Evolutionary conservation across 306 rosid genomes (phyloP).

Genomic region (Casuarina cunninghamiana): DNA sequence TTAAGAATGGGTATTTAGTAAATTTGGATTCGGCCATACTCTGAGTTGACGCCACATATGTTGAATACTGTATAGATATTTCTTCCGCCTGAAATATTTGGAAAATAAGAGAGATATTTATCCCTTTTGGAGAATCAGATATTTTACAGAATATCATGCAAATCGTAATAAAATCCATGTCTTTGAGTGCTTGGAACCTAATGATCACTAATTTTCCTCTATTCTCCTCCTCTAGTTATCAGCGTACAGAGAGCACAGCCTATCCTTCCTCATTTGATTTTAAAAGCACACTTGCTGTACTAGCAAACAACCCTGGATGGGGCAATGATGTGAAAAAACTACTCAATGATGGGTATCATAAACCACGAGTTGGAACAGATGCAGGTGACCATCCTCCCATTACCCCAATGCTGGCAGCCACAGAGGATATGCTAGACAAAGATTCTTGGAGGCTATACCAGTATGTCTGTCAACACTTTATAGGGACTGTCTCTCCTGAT

Average conservation of each 20-base stretch:
- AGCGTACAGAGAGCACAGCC: constrained; percentile 95
- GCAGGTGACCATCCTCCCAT: constrained; percentile 98
- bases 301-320: constrained; percentile 67
- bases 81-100: neutral
- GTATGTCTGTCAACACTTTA: constrained; percentile 86
- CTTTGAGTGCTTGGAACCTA: neutral
- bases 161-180: neutral
- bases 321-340: constrained; percentile 66
- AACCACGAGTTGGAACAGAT: constrained; percentile 81
- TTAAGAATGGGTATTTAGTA: too few relatives aligned
- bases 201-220: constrained; percentile 2
- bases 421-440: constrained; percentile 76
- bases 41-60: too few relatives aligned
- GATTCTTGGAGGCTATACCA: constrained; percentile 95
- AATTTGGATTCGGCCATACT: too few relatives aligned
- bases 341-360: constrained; percentile 62
- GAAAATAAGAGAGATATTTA: neutral
- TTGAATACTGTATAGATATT: neutral
- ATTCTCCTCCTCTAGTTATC: constrained; percentile 67
- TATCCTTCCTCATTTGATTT: constrained; percentile 96
- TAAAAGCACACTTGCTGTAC: constrained; percentile 66
- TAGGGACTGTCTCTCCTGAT: constrained; percentile 89
- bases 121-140: neutral
- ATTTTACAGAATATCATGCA: neutral
- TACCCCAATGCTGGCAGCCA: constrained; percentile 80